Evolutionary conservation across 2,329 filamentous ascomycete genomes (phyloP), one percentile per base, ranked within the genome.

Genomic region (Penicillium sp.): DNA sequence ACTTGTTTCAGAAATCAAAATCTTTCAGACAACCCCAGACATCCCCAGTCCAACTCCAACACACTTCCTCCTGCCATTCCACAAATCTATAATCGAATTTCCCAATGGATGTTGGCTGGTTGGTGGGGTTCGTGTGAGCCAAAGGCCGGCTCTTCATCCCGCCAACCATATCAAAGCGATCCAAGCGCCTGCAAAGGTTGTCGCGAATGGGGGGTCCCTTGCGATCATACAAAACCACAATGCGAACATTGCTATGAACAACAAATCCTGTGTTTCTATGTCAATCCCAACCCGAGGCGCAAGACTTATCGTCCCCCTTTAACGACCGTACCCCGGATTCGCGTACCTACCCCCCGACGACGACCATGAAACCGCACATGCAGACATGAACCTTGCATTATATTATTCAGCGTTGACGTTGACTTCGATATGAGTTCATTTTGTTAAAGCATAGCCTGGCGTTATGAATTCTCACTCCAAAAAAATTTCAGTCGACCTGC

Each of bases 251-350:
- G 71, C 55, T 59, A 65, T 33, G 62, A 72, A 22, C 62, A 73
- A 52, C 71, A 73, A 52, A 56, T 71, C 2, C 51, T 73, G 8
- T 73, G 71, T 54, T 73, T 73, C 31, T 73, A 73, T 45, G 68
- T 72, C n/a, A 62, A 65, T 10, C 68, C 71, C 1, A 46, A 58
- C n/a, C 59, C 65, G 59, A 19, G 65, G 64, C 26, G 31, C 27
- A 21, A n/a, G n/a, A 24, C 22, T 31, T n/a, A 33, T 26, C 44
- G 37, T 24, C 19, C 39, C 10, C 19, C 35, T 19, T 9, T 19
- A 39, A 13, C 19, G 27, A 13, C n/a, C 22, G 44, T 54, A 35
- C 50, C 46, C 46, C n/a, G 26, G 43, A 53, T 53, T 45, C 50
- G 50, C n/a, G 50, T 37, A 45, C 50, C 50, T 11, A 53, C 29